Evolutionary conservation across 345 rosid species (phyloP), one percentile per base, ranked within the genome.

Genomic region (Populus davidiana): DNA sequence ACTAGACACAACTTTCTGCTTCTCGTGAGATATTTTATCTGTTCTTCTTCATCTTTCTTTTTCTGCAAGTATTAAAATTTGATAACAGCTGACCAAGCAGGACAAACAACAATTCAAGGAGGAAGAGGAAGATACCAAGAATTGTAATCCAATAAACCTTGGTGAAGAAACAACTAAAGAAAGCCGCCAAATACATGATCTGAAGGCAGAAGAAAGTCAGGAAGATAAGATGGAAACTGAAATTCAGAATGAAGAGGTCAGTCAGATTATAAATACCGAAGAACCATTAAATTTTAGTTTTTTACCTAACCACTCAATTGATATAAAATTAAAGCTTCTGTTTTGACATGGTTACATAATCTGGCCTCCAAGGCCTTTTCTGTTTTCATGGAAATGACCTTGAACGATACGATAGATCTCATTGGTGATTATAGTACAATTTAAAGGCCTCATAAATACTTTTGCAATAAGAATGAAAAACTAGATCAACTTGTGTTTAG

Each of bases 221-320:
- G 78, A 44, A 59, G 83, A 76, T 9, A 38, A 77, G 52, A 63
- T 54, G 21, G 33, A 62, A 56, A 74, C 70, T 56, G 80, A 66
- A 67, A 69, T 66, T 31, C 82, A 47, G 76, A 68, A 63, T 41
- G 84, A 80, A 80, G 81, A 84, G 88, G 92, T 88, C 8, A 75
- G 92, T 88, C 8, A 75, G 85, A 33, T 72, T 67, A 27, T 20
- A 23, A 68, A 38, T 59, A 73, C 31, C 67, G 6, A 62, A 17
- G 12, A 27, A 41, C 44, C 3, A 47, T 18, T 44, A 44, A 23
- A 44, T 39, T 13, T 29, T 74, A 27, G 65, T 25, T 29, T 69
- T 69, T 73, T 65, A 69, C 31, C 3, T 16, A 25, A 8, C 66
- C 33, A 4, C 8, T 71, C 44, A 18, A 5, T 35, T 16, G 50